Evolutionary conservation across 495 filamentous ascomycete genomes (phyloP).

Genomic region (Letharia lupina): DNA sequence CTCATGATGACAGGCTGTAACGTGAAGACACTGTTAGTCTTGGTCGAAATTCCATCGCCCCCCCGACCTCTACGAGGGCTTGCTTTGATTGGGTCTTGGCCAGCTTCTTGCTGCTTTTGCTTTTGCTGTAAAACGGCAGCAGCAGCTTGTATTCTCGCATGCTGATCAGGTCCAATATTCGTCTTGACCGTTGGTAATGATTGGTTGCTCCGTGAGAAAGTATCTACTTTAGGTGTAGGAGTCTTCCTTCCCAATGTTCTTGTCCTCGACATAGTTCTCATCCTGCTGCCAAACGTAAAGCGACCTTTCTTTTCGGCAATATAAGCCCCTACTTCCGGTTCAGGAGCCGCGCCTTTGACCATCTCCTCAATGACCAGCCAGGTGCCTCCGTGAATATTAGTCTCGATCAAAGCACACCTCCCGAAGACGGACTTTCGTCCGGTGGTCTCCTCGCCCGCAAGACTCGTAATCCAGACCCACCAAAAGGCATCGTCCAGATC

Average conservation of each 20-base stretch:
- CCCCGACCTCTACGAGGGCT: slow-evolving; percentile 32
- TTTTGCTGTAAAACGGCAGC: slow-evolving; percentile 70
- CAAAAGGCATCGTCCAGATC: slow-evolving; percentile 95
- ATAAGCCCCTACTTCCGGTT: slow-evolving; percentile 74
- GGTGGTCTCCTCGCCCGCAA: slow-evolving; percentile 79
- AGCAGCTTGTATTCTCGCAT: slow-evolving; percentile 83
- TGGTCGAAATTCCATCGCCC: slow-evolving; percentile 50
- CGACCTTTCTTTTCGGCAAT: slow-evolving; percentile 90
- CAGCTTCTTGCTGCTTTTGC: slow-evolving; percentile 49
- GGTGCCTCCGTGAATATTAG: slow-evolving; percentile 64
- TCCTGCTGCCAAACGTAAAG: slow-evolving; percentile 75
- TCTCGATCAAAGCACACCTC: slow-evolving; percentile 86
- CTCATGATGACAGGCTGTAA: slow-evolving; percentile 77
- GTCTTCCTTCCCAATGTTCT: slow-evolving; percentile 53
- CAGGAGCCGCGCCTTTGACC: slow-evolving; percentile 83
- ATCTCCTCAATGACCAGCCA: slow-evolving; percentile 97
- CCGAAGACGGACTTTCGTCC: slow-evolving; percentile 88
- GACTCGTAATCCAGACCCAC: slow-evolving; percentile 99
- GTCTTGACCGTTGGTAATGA: slow-evolving; percentile 61
- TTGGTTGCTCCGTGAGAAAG: slow-evolving; percentile 41
- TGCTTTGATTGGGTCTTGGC: slow-evolving; percentile 17
- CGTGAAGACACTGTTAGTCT: slow-evolving; percentile 88
- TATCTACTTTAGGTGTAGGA: slow-evolving; percentile 35
- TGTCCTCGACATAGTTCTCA: slow-evolving; percentile 53
- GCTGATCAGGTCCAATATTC: slow-evolving; percentile 85